Evolutionary conservation across 2,329 filamentous ascomycete genomes (phyloP).

Genomic region (Ceratocystis papillata): DNA sequence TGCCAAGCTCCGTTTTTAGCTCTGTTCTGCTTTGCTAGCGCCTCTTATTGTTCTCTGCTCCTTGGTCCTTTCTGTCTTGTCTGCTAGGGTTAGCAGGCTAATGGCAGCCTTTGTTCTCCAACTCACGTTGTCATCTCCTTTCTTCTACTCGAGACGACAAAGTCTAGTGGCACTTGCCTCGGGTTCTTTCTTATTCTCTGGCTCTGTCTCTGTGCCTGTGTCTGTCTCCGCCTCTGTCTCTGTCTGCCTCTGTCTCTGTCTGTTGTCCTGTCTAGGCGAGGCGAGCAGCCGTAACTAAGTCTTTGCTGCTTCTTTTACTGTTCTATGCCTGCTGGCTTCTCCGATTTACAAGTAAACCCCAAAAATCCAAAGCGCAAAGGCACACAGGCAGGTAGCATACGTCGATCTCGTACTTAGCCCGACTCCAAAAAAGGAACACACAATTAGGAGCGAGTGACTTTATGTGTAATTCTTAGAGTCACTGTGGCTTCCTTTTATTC

Average conservation of each 20-base stretch:
- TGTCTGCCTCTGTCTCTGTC: neutral
- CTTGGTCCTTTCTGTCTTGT: neutral
- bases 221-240: neutral
- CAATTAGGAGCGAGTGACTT: neutral
- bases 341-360: conserved; percentile 3
- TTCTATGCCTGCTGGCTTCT: neutral
- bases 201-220: neutral
- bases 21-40: neutral
- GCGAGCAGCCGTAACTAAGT: too few relatives aligned
- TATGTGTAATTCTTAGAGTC: conserved; percentile 6
- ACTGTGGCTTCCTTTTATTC: neutral
- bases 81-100: neutral
- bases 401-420: conserved; percentile 8
- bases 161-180: conserved; percentile 6
- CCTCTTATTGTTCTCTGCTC: neutral
- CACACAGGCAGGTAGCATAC: neutral
- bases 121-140: neutral
- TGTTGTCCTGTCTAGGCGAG: neutral
- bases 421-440: neutral
- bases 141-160: neutral
- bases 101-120: neutral
- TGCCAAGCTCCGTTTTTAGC: neutral
- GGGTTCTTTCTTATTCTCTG: neutral
- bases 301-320: neutral
- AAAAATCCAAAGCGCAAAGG: neutral